Conservation (phyloP, 768 basidiomycete genomes). For the Cyathus striatus region DNA sequence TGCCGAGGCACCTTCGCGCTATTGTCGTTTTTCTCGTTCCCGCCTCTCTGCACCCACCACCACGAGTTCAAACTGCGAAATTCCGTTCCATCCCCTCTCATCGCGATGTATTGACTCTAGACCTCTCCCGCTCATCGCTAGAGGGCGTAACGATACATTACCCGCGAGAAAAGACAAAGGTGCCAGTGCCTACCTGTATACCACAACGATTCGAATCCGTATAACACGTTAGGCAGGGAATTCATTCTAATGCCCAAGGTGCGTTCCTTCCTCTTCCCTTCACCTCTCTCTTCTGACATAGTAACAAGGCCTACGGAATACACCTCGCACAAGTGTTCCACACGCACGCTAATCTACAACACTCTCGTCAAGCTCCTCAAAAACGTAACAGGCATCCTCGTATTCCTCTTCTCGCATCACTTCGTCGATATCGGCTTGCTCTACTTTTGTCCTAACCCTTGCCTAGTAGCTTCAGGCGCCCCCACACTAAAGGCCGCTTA, state of each 20-base stretch:
- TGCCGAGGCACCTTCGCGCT: too few species aligned
- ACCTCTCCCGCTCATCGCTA: too few species aligned
- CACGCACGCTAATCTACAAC: conserved; percentile 57
- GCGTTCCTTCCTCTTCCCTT: conserved; percentile 16
- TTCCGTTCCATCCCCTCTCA: too few species aligned
- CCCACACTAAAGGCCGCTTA: conserved; percentile 39
- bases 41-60: too few species aligned
- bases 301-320: conserved; percentile 71
- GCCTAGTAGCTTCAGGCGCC: conserved; percentile 24
- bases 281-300: too few species aligned
- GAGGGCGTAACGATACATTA: conserved; percentile 86
- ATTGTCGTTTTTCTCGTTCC: too few species aligned
- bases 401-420: conserved; percentile 74
- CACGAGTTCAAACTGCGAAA: too few species aligned
- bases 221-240: conserved; percentile 79
- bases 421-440: conserved; percentile 75
- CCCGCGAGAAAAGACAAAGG: conserved; percentile 59
- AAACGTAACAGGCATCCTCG: conserved; percentile 61
- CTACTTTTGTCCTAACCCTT: conserved; percentile 47
- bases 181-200: conserved; percentile 77
- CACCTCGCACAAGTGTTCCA: conserved; percentile 70
- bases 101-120: too few species aligned
- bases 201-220: conserved; percentile 78
- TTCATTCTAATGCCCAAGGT: conserved; percentile 88
- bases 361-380: conserved; percentile 60